phyloP scores from a whole-genome alignment of 495 filamentous ascomycete species.

The Tuber melanosporum region DNA sequence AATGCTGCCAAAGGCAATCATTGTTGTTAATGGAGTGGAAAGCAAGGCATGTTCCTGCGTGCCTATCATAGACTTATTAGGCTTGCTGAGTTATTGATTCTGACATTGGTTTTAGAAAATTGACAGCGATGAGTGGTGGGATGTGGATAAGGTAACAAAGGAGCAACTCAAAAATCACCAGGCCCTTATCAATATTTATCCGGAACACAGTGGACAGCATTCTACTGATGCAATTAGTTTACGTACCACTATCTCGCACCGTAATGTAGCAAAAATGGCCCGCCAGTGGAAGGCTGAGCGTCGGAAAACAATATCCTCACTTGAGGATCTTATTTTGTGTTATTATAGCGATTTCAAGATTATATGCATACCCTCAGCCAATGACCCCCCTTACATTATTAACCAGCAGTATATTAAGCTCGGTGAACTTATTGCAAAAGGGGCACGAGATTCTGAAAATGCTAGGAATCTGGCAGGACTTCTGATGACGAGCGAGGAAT shows the following conservation, averaged over 20 bases:
- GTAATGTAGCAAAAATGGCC: slow-evolving; percentile 11
- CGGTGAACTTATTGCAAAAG: slow-evolving; percentile 21
- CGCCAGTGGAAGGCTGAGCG: slow-evolving; percentile 8
- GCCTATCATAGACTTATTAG: neutral
- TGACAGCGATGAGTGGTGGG: slow-evolving; percentile 18
- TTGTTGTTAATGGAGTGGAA: slow-evolving; percentile 43
- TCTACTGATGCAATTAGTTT: neutral
- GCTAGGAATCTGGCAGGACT: slow-evolving; percentile 29
- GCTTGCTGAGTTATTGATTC: neutral
- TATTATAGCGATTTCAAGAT: slow-evolving; percentile 38
- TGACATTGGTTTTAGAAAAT: neutral
- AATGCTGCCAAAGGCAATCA: slow-evolving; percentile 42
- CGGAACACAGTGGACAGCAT: neutral
- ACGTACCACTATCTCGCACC: neutral
- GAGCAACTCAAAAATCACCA: slow-evolving; percentile 25
- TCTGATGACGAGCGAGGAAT: slow-evolving; percentile 37
- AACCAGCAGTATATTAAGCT: slow-evolving; percentile 30
- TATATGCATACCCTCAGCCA: slow-evolving; percentile 33
- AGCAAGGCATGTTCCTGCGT: neutral
- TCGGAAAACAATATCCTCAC: slow-evolving; percentile 18
- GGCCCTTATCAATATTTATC: slow-evolving; percentile 23
- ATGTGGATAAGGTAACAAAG: slow-evolving; percentile 37
- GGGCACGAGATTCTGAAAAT: slow-evolving; percentile 26
- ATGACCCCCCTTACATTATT: slow-evolving; percentile 27
- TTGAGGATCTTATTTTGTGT: slow-evolving; percentile 34